phyloP scores from a whole-genome alignment of 2,329 filamentous ascomycete genomes.

The Sporothrix inflata region DNA sequence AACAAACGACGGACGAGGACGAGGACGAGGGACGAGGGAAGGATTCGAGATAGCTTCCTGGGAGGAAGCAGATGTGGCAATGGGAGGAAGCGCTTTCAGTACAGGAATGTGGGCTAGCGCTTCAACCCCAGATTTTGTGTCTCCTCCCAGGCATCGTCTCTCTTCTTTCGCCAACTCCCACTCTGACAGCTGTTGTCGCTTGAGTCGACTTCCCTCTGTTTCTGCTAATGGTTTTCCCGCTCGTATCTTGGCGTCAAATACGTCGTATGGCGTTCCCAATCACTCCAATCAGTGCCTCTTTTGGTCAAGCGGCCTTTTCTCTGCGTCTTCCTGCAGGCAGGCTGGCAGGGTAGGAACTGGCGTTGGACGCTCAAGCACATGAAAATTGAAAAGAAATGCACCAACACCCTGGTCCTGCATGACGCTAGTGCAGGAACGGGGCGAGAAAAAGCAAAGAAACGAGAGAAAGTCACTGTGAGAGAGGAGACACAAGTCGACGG shows the following conservation, averaged over 20 bases:
- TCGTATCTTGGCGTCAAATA: neutral
- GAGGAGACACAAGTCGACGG: neutral
- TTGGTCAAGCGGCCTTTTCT: neutral
- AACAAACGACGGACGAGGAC: neutral
- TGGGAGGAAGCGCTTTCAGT: neutral
- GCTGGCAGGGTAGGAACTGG: neutral
- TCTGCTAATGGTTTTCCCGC: conserved; percentile 5
- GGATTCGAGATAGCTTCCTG: conserved; percentile 1
- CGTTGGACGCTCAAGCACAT: conserved; percentile 11
- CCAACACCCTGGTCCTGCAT: conserved; percentile 26
- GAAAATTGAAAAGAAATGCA: conserved; percentile 1
- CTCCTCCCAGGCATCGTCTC: neutral
- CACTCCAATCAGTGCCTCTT: too few relatives aligned
- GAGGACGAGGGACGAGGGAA: neutral
- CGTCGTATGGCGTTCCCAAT: neutral
- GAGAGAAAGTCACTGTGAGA: neutral
- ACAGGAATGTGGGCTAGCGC: neutral
- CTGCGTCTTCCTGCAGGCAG: neutral
- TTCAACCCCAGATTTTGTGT: conserved; percentile 8
- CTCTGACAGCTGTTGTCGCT: neutral
- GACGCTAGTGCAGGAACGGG: conserved; percentile 32
- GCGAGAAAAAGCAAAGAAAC: conserved; percentile 19
- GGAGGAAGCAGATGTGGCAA: conserved; percentile 4
- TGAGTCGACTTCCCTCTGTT: neutral
- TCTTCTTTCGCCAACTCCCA: neutral